Conservation (phyloP, 352 stramenopile genomes). For the Pythium plurisporium region DNA sequence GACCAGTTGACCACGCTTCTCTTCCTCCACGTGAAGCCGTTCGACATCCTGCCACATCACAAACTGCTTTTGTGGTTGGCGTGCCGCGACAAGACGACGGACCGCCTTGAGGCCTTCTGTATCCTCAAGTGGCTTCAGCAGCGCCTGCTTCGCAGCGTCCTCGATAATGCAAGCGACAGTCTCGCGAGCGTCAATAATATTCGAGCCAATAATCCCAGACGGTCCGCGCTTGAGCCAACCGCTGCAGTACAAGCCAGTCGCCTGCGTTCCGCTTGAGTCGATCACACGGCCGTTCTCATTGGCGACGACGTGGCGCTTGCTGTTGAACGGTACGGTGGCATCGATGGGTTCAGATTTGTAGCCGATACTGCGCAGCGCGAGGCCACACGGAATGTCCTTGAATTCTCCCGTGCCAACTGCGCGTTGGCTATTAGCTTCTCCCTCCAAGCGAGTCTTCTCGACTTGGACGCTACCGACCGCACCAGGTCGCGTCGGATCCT, state of each 20-base stretch:
- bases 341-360: slow-evolving; percentile 91
- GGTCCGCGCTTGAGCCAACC: slow-evolving; percentile 98
- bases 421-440: slow-evolving; percentile 72
- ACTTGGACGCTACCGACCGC: slow-evolving; percentile 69
- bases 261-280: slow-evolving; percentile 26
- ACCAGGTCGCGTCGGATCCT: slow-evolving; percentile 39
- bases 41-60: slow-evolving; percentile 67
- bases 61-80: slow-evolving; percentile 56
- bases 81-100: slow-evolving; percentile 38
- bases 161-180: slow-evolving; percentile 92
- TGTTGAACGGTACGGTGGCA: slow-evolving; percentile 77
- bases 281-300: slow-evolving; percentile 58
- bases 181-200: slow-evolving; percentile 96
- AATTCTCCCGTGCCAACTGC: slow-evolving; percentile 84
- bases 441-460: slow-evolving; percentile 87
- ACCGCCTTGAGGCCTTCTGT: slow-evolving; percentile 35
- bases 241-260: slow-evolving; percentile 91
- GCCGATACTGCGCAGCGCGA: slow-evolving; percentile 81
- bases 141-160: slow-evolving; percentile 64
- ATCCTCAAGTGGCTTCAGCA: slow-evolving; percentile 29
- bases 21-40: slow-evolving; percentile 58
- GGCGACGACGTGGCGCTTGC: slow-evolving; percentile 47
- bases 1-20: slow-evolving; percentile 38
- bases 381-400: slow-evolving; percentile 74
- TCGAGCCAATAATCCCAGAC: slow-evolving; percentile 97